Base-by-base conservation (phyloP, 495 filamentous ascomycete genomes). In the Aspergillus conjunctus region DNA sequence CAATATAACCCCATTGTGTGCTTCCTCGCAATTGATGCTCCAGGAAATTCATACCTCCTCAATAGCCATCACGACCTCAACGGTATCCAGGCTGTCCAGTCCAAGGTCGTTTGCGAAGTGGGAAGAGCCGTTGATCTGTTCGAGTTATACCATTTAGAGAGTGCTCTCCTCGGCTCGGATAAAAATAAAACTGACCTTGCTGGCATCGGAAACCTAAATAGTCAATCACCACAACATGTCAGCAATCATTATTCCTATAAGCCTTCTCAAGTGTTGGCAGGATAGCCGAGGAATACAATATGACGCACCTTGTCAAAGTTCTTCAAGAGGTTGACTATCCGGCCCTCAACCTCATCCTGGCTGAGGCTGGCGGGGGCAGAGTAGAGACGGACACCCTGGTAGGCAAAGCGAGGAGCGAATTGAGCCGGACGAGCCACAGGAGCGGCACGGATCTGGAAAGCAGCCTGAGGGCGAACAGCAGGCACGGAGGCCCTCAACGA, bases 1-100 rank as follows among this genome's bases (percentile, higher is more conserved):
- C 54, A 60, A 46, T 64, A 41, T 43, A 37, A 33, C 34, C 18
- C 21, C 22, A 11, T 43, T 11, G 41, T 26, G 1, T 26, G 26
- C n/a, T 31, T 20, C 49, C 17, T 14, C 43, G 33, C 59, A 61
- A 26, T 67, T 54, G 48, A 43, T 60, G 59, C 68, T 65, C 56
- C 49, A 64, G 63, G 46, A 46, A 48, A 37, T 60, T 59, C 85
- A 65, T 81, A 96, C 93, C 90, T 98, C 94, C 84, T 98, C 94
- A 79, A 98, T 97, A 62, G 94, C 94, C 94, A 98, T 98, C 61
- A 98, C 95, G 65, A 98, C 93, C 83, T 98, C 94, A 54, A 98
- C 94, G 51, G 93, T 97, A 73, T 98, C 94, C 74, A 98, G 82
- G 81, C 90, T 95, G 81, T 98, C 94, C 66, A 98, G 77, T 58